Evolutionary conservation across 1,284 basidiomycete species (phyloP).

Genomic region (Earliella scabrosa): DNA sequence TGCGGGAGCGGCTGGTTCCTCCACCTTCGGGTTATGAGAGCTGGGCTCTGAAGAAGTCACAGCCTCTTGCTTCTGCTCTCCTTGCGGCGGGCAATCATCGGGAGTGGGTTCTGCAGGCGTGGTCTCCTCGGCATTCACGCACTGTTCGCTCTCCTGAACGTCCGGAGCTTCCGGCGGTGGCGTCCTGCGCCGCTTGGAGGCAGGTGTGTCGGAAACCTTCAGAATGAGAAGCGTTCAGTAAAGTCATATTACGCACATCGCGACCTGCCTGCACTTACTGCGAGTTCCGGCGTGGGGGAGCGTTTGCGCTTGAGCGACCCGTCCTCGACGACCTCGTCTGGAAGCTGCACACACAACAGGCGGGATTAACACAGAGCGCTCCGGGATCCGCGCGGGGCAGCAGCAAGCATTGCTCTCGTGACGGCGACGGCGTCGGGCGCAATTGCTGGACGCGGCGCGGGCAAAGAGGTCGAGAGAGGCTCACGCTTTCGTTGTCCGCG

Average conservation of each 20-base stretch:
- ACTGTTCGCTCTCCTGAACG: constrained; percentile 1
- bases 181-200: constrained; percentile 29
- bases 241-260: no score
- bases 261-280: constrained; percentile 4
- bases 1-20: no score
- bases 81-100: background rate
- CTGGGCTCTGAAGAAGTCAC: background rate
- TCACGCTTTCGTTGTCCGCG: constrained; percentile 27
- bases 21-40: background rate
- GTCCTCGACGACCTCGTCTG: constrained; percentile 14
- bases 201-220: constrained; percentile 11
- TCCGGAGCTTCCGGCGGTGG: constrained; percentile 12
- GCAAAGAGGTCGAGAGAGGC: constrained; percentile 9
- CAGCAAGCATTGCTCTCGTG: background rate
- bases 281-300: constrained; percentile 1
- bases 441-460: background rate
- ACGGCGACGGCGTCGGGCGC: background rate
- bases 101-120: background rate
- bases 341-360: constrained; percentile 8
- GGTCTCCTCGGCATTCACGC: constrained; percentile 5
- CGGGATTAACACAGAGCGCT: constrained; percentile 4
- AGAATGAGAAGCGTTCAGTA: no score
- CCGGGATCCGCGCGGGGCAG: background rate
- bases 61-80: background rate
- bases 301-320: constrained; percentile 21